A percentile compares a stretch with the other conserved stretches of the same genome.
These are phyloP conservation scores for Mycotypha africana DNA, from an alignment of 371 early-diverging fungal species.

Conservation along the genomic window DNA sequence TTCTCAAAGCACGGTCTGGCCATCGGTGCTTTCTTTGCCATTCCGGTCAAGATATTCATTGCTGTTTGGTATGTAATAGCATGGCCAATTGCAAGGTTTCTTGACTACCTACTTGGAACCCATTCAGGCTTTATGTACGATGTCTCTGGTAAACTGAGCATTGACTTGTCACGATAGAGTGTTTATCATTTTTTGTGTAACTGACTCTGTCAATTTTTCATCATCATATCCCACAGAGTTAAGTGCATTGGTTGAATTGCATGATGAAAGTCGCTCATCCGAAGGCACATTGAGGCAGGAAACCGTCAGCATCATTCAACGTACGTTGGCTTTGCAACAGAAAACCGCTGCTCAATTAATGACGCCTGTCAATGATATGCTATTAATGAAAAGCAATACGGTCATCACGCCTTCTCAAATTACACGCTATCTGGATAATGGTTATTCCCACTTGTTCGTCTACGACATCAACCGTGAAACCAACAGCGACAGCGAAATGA, in stretches of 20 bases:
- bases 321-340: conserved; percentile 58
- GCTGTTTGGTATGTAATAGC: conserved; percentile 61
- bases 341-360: conserved; percentile 26
- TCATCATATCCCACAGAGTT: no score
- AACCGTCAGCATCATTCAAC: conserved; percentile 43
- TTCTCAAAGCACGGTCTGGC: conserved; percentile 76
- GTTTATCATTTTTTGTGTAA: not conserved
- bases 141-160: conserved; percentile 43
- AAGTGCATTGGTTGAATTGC: conserved; percentile 68
- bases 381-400: conserved; percentile 2
- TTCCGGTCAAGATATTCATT: conserved; percentile 66
- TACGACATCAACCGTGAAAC: conserved; percentile 4
- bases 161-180: not conserved
- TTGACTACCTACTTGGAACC: conserved; percentile 71
- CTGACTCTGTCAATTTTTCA: not conserved
- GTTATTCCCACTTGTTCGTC: conserved; percentile 13
- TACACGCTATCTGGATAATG: not conserved
- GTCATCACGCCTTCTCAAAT: not conserved
- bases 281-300: conserved; percentile 37
- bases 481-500: no score
- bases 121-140: conserved; percentile 66
- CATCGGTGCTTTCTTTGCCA: conserved; percentile 76
- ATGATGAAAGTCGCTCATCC: conserved; percentile 51
- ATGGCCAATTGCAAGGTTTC: conserved; percentile 74
- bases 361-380: conserved; percentile 2